These are phyloP conservation scores for Periglandula ipomoeae DNA, from an alignment of 2,329 filamentous ascomycete species.

Conservation along the genomic window DNA sequence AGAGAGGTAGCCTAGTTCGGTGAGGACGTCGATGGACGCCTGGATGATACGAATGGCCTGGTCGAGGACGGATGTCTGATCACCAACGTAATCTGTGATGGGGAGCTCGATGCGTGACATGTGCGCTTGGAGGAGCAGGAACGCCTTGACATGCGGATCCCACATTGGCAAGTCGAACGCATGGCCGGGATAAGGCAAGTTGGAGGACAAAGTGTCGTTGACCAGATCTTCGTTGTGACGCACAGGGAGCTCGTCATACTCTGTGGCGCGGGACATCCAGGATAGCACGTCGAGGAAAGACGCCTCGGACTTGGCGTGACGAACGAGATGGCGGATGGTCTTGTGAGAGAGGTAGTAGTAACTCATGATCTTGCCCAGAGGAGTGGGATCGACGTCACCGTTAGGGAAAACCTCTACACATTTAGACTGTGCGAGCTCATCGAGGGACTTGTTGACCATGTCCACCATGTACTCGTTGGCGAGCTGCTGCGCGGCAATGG, in stretches of 20 bases:
- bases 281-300: conserved; percentile 74
- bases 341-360: conserved; percentile 98
- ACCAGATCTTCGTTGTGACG: conserved; percentile 98
- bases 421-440: conserved; percentile 71
- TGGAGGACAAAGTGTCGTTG: conserved; percentile 79
- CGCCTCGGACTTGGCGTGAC: conserved; percentile 64
- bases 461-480: conserved; percentile 94
- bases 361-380: conserved; percentile 96
- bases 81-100: conserved; percentile 94
- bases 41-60: conserved; percentile 96
- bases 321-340: conserved; percentile 78
- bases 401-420: conserved; percentile 79
- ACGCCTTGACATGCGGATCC: conserved; percentile 97
- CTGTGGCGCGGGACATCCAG: conserved; percentile 89
- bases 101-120: conserved; percentile 89
- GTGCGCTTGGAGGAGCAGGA: conserved; percentile 86
- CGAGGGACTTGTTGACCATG: conserved; percentile 79
- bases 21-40: conserved; percentile 85
- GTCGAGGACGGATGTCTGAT: conserved; percentile 82
- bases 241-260: conserved; percentile 96
- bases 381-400: conserved; percentile 81
- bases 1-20: conserved; percentile 75
- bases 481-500: conserved; percentile 70
- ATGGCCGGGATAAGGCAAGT: conserved; percentile 55
- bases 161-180: conserved; percentile 78